Base-by-base conservation (phyloP, 805 yeast species). In the Starmerella floris region DNA sequence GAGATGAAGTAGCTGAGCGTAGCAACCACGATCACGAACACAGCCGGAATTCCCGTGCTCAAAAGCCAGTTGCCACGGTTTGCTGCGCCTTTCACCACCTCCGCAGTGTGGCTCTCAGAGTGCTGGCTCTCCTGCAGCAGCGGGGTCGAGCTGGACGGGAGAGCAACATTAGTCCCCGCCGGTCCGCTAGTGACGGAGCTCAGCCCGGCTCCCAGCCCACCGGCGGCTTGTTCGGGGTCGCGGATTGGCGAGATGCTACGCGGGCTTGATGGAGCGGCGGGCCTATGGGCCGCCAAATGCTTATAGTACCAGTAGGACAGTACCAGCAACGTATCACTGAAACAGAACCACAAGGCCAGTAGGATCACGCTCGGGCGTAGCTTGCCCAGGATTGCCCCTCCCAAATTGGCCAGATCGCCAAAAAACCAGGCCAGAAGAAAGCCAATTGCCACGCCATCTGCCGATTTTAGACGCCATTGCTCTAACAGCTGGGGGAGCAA, bases 401-500 rank as follows among this genome's bases (percentile, higher is more conserved):
- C 54, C 30, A 82, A 64, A 56, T 81, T 82, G 50, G 76, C 67
- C 8, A 80, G 40, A 54, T 81, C 93, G 3, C 91, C 91, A 16
- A 76, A 51, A 31, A 78, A 68, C 91, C 91, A 81, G 40, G 77
- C 70, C 10, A 70, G 51, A 22, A 81, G 68, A 53, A 82, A 80
- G 5, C 77, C 71, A 26, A 78, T 68, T 30, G 88, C 74, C 21
- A 81, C 74, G 5, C 93, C 93, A 27, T 79, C 87, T 3, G 84
- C 82, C 16, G 67, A 57, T 55, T 81, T 76, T 41, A 76, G 61
- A 41, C 81, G 62, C 85, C 85, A 82, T 61, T 81, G 88, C 57
- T 81, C 93, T 22, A 81, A 69, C 37, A 81, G 67, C 57, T 81
- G 93, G 0, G 93, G 91, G 51, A 82, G 62, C 44, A 81, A 67